Conservation (phyloP, 2,329 filamentous ascomycete species). For the Fusarium humuli region DNA sequence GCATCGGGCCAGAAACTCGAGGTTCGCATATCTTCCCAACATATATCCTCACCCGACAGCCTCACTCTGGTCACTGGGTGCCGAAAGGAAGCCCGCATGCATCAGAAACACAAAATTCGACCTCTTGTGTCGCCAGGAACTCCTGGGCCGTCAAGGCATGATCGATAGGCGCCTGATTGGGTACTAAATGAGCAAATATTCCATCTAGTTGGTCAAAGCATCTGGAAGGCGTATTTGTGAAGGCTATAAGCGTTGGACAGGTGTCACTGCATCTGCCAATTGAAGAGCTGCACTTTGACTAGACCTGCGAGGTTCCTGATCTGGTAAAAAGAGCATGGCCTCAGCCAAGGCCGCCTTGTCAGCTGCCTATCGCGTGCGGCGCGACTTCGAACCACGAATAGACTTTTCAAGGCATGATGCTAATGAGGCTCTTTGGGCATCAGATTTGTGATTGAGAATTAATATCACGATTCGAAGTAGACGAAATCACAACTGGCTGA, state of each 20-base stretch:
- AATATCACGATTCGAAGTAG: conserved; percentile 11
- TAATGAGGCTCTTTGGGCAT: neutral
- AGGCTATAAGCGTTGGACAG: conserved; percentile 34
- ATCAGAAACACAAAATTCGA: conserved; percentile 19
- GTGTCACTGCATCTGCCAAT: conserved; percentile 42
- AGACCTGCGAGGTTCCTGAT: conserved; percentile 38
- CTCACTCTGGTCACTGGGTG: conserved; percentile 35
- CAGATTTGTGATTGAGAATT: conserved; percentile 7
- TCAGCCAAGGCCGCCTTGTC: conserved; percentile 28
- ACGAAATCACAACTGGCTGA: conserved; percentile 7
- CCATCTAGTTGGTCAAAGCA: conserved; percentile 30
- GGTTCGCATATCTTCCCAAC: conserved; percentile 17
- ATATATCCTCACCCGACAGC: conserved; percentile 30
- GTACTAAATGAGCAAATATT: neutral
- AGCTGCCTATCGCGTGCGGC: conserved; percentile 33
- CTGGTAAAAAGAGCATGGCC: conserved; percentile 25
- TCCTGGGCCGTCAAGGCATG: conserved; percentile 12
- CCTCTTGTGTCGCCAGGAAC: conserved; percentile 30
- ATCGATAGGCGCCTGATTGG: conserved; percentile 24
- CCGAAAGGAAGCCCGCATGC: conserved; percentile 28
- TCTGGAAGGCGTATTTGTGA: conserved; percentile 17
- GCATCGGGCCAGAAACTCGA: conserved; percentile 14
- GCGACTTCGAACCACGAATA: conserved; percentile 9
- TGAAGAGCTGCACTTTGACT: conserved; percentile 17
- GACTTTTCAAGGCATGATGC: neutral